Evolutionary conservation across 352 stramenopile species (phyloP), one percentile per base, ranked within the genome.

Genomic region (Aphanomyces stellatus): DNA sequence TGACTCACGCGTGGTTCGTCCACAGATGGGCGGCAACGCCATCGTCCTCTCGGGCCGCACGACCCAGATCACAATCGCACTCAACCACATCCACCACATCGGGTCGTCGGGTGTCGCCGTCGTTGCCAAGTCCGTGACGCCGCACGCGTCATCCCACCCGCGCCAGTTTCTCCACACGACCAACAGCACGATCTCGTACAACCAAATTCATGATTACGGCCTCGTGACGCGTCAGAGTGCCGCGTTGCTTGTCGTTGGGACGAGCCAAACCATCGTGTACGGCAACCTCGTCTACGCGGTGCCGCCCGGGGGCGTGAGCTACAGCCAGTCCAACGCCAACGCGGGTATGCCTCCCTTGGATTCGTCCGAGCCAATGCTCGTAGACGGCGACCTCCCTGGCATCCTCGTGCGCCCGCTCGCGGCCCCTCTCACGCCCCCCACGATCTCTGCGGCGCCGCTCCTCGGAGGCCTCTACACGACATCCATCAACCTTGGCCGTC

Each of bases 71-170:
- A 72, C 73, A 17, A 42, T 92, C 24, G 73, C 71, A 37, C 76
- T 85, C 73, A 92, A 90, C 74, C 88, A 92, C 62, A 43, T 92
- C 25, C 87, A 78, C 30, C 87, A 79, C 40, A 65, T 89, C 19
- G 82, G 80, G 4, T 72, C 74, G 24, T 80, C 67, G 4, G 84
- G 72, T 1, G 84, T 92, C 53, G 62, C 74, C 0, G 49, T 90
- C 7, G 37, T 92, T 17, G 62, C 74, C 30, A 33, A 37, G 1
- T 57, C 49, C 10, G 49, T 57, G 25, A n/a, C 49, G 19, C 49
- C 49, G 19, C 11, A 40, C 49, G 49, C 30, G 13, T 24, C 49
- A n/a, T 34, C 30, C 22, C 78, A 88, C 11, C 71, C 78, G 3
- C 55, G 57, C 2, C 72, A 81, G 22, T 51, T 88, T 4, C 67